Base-by-base conservation (phyloP, 2,329 filamentous ascomycete genomes). In the Scleromitrula shiraiana region DNA sequence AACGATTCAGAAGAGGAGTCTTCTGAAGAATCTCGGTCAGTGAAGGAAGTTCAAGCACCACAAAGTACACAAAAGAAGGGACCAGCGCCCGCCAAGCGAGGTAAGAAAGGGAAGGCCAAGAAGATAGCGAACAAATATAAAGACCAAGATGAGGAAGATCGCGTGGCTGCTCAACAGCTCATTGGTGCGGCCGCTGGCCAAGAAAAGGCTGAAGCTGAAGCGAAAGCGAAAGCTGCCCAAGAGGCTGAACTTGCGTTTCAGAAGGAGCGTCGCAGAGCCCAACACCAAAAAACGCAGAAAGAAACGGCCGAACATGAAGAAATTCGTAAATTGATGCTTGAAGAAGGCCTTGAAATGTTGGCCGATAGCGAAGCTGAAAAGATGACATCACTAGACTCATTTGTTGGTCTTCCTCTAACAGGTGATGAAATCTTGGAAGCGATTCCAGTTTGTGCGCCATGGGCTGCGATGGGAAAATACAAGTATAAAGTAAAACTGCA, bases 401-500 rank as follows among this genome's bases (percentile, higher is more conserved):
- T 97, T 22, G 79, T 95, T 1, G 89, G 89, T 14, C 83, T 77
- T 1, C 87, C 90, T 0, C 70, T 88, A 1, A 75, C 82, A 0
- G 89, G 88, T 10, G 93, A 98, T 63, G 88, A 95, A 63, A 83
- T 91, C 29, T 68, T 91, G 7, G 81, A 84, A 57, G 74, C 71
- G 0, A 69, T 85, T 2, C 76, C 79, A 1, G 68, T 84, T 2
- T 84, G 82, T 59, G 82, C 77, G 4, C 82, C 82, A 2, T 85
- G 80, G 73, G 69, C 67, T 20, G 80, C 82, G 2, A 67, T 85
- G 56, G 73, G 68, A 2, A 78, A 77, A 48, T 86, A 85, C 68
- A 96, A 96, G 68, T 97, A 96, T 72, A 94, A 94, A 67, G 87
- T 83, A 46, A 98, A 98, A 71, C 67, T 98, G 59, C 93, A 97